These are phyloP conservation scores for Gnomoniopsis sp. DNA, from an alignment of 2,329 filamentous ascomycete species.

Conservation along the genomic window DNA sequence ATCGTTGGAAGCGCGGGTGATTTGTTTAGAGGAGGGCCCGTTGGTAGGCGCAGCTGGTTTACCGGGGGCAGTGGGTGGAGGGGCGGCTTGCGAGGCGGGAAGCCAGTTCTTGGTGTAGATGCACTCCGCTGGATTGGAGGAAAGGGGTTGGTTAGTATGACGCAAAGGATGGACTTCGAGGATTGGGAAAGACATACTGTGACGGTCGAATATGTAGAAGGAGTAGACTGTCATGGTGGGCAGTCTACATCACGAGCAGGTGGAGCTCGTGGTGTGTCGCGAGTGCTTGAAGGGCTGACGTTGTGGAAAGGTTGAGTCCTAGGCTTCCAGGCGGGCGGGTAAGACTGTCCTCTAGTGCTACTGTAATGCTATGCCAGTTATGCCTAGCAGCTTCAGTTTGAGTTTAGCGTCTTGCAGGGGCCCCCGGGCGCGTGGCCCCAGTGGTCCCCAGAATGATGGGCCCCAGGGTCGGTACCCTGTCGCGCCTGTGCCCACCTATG, in stretches of 20 bases:
- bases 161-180: neutral
- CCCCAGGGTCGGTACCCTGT: too few species aligned
- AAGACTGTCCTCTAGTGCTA: neutral
- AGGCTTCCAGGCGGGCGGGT: neutral
- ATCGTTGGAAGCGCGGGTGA: constrained; percentile 58
- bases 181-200: constrained; percentile 60
- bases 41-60: constrained; percentile 8
- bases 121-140: constrained; percentile 79
- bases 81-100: constrained; percentile 38
- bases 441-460: too few species aligned
- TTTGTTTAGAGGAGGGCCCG: constrained; percentile 2
- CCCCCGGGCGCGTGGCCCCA: too few species aligned
- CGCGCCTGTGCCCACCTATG: too few species aligned
- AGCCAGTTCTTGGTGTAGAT: constrained; percentile 92
- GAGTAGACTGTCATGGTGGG: constrained; percentile 85
- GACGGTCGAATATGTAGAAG: constrained; percentile 98
- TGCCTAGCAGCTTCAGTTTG: too few species aligned
- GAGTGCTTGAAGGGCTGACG: neutral
- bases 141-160: constrained; percentile 12
- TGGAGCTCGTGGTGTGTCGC: constrained; percentile 6
- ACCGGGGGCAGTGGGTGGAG: constrained; percentile 30
- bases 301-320: neutral
- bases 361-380: too few species aligned
- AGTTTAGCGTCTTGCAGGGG: neutral
- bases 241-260: constrained; percentile 17